Percentiles rank a stretch among this genome's conserved stretches.
phyloP scores from a whole-genome alignment of 495 filamentous ascomycete genomes.

The Bacidia gigantensis region DNA sequence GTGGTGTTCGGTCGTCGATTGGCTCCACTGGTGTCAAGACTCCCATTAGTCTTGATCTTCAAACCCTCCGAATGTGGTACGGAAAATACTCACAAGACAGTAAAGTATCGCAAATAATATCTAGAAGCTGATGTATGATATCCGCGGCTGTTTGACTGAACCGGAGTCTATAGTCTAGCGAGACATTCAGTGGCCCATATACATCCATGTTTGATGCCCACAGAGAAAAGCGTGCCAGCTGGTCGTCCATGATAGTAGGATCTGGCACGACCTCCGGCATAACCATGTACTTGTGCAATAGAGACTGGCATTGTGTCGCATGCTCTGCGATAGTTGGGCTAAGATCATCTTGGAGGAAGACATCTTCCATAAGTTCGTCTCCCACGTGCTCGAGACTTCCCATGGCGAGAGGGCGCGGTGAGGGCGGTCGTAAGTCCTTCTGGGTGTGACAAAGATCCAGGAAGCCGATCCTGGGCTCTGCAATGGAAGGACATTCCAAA shows the following conservation, averaged over 20 bases:
- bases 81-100: conserved; percentile 18
- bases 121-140: no score
- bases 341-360: conserved; percentile 25
- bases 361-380: conserved; percentile 20
- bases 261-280: conserved; percentile 22
- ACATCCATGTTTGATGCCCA: conserved; percentile 28
- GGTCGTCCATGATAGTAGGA: conserved; percentile 23
- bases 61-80: not conserved
- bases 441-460: no score
- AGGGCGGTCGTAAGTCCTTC: no score
- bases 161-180: conserved; percentile 25
- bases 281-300: conserved; percentile 19
- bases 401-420: no score
- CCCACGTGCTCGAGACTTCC: conserved; percentile 13
- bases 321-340: conserved; percentile 22
- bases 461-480: no score
- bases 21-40: conserved; percentile 22
- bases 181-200: conserved; percentile 23
- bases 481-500: no score
- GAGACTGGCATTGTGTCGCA: conserved; percentile 19
- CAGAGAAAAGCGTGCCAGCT: conserved; percentile 23
- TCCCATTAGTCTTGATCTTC: conserved; percentile 14
- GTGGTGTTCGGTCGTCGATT: conserved; percentile 19
- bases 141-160: no score
- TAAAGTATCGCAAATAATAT: no score